Evolutionary conservation across 2,329 filamentous ascomycete genomes (phyloP), one percentile per base, ranked within the genome.

Genomic region (Arthrinium puccinioides): DNA sequence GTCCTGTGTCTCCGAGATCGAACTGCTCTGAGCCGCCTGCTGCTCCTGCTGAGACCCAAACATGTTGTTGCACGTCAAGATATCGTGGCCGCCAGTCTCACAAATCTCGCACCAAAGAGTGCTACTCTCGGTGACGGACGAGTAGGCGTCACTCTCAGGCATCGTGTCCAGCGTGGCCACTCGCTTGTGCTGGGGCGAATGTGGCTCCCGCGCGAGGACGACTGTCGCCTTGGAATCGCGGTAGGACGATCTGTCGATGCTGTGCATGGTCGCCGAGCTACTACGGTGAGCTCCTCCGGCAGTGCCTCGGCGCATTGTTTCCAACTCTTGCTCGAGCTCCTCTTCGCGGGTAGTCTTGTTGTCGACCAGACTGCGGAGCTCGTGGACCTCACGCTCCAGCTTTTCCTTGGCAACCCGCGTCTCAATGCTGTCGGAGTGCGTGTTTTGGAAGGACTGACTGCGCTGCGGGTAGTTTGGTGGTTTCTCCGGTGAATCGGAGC

Each of bases 31-130:
- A 7, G 20, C 9, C 30, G 32, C 28, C 23, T 18, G 14, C 18
- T 25, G 32, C 23, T 9, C 52, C 25, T 49, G 49, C 33, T 56
- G 65, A 7, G 66, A 56, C 3, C 73, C 79, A 59, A 86, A 90
- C 81, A 95, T 92, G 59, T 87, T 90, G 37, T 85, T 88, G 70
- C 90, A 97, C 16, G 86, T 94, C 39, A 97, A 69, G 43, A 97
- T 95, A 52, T 97, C 90, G 55, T 97, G 90, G 13, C 90, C 89
- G 32, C 78, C 74, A 23, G 85, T 86, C 65, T 96, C 89, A 64
- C 90, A 97, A 44, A 97, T 92, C 63, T 97, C 92, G 62, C 90
- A 97, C 84, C 86, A 94, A 44, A 89, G 72, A 13, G 72, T 76
- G 56, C 79, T 84, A 50, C 72, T 80, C 55, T 88, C 85, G 26